phyloP scores from a whole-genome alignment of 768 basidiomycete species.

The Xerocomellus intermedius region DNA sequence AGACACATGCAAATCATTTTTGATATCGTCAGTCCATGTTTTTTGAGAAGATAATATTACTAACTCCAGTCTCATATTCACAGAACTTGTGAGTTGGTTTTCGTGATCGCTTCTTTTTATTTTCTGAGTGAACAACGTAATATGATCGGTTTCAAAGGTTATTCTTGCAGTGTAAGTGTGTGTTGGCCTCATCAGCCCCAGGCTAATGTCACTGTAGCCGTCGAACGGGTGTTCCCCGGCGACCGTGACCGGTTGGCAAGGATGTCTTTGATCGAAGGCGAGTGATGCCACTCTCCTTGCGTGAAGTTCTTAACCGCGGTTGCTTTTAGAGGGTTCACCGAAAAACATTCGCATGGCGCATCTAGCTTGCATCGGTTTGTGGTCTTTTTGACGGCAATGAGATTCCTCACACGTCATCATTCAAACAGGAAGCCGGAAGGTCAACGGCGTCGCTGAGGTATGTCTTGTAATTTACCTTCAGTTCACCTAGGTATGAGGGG shows the following conservation, averaged over 20 bases:
- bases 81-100: slow-evolving; percentile 38
- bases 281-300: neutral
- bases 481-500: neutral
- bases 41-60: neutral
- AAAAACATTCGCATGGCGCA: slow-evolving; percentile 90
- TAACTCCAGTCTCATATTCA: slow-evolving; percentile 13
- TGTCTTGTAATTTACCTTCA: neutral
- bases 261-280: slow-evolving; percentile 93
- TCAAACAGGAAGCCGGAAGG: slow-evolving; percentile 64
- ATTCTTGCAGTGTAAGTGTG: slow-evolving; percentile 65
- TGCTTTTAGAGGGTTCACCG: slow-evolving; percentile 68
- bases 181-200: neutral
- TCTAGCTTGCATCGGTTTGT: slow-evolving; percentile 77
- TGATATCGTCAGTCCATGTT: slow-evolving; percentile 64
- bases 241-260: slow-evolving; percentile 76
- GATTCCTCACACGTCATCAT: neutral
- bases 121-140: neutral
- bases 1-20: slow-evolving; percentile 91
- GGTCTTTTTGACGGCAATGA: neutral
- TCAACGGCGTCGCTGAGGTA: slow-evolving; percentile 95
- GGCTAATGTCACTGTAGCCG: slow-evolving; percentile 43
- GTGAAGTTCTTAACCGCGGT: neutral
- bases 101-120: neutral
- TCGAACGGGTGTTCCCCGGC: slow-evolving; percentile 87
- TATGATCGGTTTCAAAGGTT: slow-evolving; percentile 18